A percentile compares a stretch with the other conserved stretches of the same genome.
Evolutionary conservation across 768 basidiomycete species (phyloP).

Genomic region (Tulasnella sp.): DNA sequence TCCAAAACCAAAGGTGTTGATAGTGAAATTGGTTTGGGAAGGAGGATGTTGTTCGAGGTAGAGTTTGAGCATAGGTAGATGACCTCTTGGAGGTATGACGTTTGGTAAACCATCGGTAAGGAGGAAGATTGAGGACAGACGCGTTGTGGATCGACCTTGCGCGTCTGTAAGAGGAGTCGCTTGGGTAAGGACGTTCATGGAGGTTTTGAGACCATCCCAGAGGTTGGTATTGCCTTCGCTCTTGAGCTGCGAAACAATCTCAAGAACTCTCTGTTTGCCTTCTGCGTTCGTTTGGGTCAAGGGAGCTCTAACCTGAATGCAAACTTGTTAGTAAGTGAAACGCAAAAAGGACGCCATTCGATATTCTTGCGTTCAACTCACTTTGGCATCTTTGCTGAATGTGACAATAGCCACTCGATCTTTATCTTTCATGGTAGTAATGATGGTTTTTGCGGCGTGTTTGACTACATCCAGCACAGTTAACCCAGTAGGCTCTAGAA

Average conservation of each 20-base stretch:
- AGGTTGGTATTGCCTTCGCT: constrained; percentile 16
- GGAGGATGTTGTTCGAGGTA: constrained; percentile 15
- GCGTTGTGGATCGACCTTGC: constrained; percentile 1
- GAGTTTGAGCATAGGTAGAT: constrained; percentile 16
- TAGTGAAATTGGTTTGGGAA: constrained; percentile 9
- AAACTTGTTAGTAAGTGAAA: neutral
- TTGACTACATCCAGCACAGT: constrained; percentile 17
- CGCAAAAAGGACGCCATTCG: neutral
- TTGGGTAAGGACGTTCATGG: constrained; percentile 16
- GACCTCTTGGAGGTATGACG: constrained; percentile 17
- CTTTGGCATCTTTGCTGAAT: constrained; percentile 13
- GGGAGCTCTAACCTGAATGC: constrained; percentile 5
- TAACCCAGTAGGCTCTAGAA: constrained; percentile 9
- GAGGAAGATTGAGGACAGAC: constrained; percentile 16
- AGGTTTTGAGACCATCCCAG: constrained; percentile 18
- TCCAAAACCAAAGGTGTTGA: constrained; percentile 19
- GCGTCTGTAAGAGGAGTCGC: neutral
- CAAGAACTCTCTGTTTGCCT: constrained; percentile 11
- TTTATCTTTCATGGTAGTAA: constrained; percentile 7
- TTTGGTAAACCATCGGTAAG: constrained; percentile 18
- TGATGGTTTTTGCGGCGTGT: constrained; percentile 16
- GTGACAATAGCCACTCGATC: constrained; percentile 18
- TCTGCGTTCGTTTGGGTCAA: constrained; percentile 13
- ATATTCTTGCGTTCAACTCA: too few species aligned
- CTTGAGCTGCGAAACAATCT: constrained; percentile 5